Conservation (phyloP, 192 early-diverging fungal species). For the Lunasporangiospora selenospora region DNA sequence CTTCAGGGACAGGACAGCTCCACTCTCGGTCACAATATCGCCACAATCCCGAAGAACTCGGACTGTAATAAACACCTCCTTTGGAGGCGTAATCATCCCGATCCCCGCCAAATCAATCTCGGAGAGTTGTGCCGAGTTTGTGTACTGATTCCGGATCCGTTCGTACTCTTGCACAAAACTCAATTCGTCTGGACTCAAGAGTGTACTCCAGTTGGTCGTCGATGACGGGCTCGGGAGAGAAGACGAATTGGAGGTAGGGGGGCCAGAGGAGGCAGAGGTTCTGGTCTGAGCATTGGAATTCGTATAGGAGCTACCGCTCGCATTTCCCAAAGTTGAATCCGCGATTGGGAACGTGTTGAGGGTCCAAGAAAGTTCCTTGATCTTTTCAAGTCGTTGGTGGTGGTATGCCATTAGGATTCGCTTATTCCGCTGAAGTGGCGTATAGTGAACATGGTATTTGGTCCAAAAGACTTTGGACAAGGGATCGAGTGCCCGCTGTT, state of each 20-base stretch:
- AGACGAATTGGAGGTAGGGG: too few relatives aligned
- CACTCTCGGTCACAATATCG: constrained; percentile 89
- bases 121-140: constrained; percentile 52
- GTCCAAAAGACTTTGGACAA: constrained; percentile 52
- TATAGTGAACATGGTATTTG: constrained; percentile 57
- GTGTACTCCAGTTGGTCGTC: constrained; percentile 11
- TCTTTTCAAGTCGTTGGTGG: constrained; percentile 67
- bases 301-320: too few relatives aligned
- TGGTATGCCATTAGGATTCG: constrained; percentile 92
- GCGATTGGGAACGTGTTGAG: constrained; percentile 14
- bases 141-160: constrained; percentile 69
- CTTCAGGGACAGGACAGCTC: constrained; percentile 72
- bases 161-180: constrained; percentile 72
- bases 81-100: constrained; percentile 81
- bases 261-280: too few relatives aligned
- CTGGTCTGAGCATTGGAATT: too few relatives aligned
- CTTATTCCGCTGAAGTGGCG: constrained; percentile 78
- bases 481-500: constrained; percentile 14
- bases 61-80: constrained; percentile 92
- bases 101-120: constrained; percentile 82
- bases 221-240: too few relatives aligned
- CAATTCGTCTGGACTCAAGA: constrained; percentile 60
- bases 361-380: constrained; percentile 73
- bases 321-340: too few relatives aligned
- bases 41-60: constrained; percentile 89